Percentiles rank a stretch among this genome's conserved stretches.
These are phyloP conservation scores for Ambispora gerdemannii DNA, from an alignment of 192 early-diverging fungal species.

Conservation along the genomic window DNA sequence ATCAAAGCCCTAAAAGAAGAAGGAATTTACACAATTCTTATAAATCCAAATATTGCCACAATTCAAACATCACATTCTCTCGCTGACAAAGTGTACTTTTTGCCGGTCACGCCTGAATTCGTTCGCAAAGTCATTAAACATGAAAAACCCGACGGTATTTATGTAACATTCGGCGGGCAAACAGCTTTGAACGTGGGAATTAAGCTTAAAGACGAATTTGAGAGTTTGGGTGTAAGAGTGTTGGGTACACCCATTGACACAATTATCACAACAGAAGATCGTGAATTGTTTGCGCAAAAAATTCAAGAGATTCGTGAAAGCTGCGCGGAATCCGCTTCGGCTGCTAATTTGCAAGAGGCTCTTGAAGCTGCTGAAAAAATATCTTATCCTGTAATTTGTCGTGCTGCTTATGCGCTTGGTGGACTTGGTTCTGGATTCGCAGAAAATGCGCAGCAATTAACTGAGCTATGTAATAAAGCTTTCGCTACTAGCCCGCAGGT, in stretches of 20 bases:
- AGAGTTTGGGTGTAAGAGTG: slow-evolving; percentile 81
- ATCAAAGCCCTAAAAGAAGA: slow-evolving; percentile 96
- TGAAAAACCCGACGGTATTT: slow-evolving; percentile 93
- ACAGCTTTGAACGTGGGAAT: slow-evolving; percentile 95
- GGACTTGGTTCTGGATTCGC: slow-evolving; percentile 98
- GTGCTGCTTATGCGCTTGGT: slow-evolving; percentile 91
- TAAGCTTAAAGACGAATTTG: slow-evolving; percentile 80
- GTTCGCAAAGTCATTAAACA: slow-evolving; percentile 87
- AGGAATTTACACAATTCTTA: slow-evolving; percentile 87
- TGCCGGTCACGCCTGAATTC: slow-evolving; percentile 92
- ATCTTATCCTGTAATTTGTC: slow-evolving; percentile 92
- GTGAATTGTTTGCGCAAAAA: slow-evolving; percentile 92
- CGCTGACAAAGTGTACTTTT: slow-evolving; percentile 93
- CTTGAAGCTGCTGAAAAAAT: slow-evolving; percentile 80
- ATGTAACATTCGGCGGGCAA: slow-evolving; percentile 96
- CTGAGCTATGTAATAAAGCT: slow-evolving; percentile 76
- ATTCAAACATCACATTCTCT: slow-evolving; percentile 93
- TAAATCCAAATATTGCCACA: slow-evolving; percentile 99
- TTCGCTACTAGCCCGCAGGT: slow-evolving; percentile 88
- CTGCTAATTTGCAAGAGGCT: slow-evolving; percentile 83
- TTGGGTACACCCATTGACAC: slow-evolving; percentile 95
- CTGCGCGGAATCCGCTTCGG: slow-evolving; percentile 85
- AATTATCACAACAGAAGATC: slow-evolving; percentile 87
- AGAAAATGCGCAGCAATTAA: slow-evolving; percentile 66
- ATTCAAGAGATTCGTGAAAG: slow-evolving; percentile 81